A percentile compares a stretch with the other conserved stretches of the same genome.
Conservation (phyloP, 768 basidiomycete species). For the Coprinopsis marcescibilis region DNA sequence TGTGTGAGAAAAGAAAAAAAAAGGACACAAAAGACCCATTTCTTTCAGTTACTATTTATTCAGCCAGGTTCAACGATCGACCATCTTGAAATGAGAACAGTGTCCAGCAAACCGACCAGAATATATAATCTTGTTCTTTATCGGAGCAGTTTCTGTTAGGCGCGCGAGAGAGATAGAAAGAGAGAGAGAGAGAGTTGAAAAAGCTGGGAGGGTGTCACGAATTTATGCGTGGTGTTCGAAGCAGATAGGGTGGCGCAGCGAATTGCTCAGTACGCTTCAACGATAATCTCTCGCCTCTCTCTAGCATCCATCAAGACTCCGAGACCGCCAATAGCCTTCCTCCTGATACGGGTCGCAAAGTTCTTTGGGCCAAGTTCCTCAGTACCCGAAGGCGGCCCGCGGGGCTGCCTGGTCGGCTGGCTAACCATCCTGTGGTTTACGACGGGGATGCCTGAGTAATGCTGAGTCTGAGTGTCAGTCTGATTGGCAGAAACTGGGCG, state of each 20-base stretch:
- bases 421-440: conserved; percentile 56
- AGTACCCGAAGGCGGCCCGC: conserved; percentile 79
- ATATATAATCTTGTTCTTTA: conserved; percentile 21
- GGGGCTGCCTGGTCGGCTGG: conserved; percentile 78
- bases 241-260: not conserved
- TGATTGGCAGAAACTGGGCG: conserved; percentile 48
- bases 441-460: conserved; percentile 30
- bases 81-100: no score
- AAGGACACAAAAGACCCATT: conserved; percentile 2
- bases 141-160: conserved; percentile 8
- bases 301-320: conserved; percentile 76
- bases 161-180: conserved; percentile 8
- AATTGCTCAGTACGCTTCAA: conserved; percentile 57
- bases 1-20: conserved; percentile 13
- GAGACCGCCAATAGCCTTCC: conserved; percentile 78
- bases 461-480: conserved; percentile 34
- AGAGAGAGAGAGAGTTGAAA: not conserved
- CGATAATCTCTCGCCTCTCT: conserved; percentile 69
- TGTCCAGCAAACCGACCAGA: conserved; percentile 22
- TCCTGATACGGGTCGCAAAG: conserved; percentile 80
- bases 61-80: no score
- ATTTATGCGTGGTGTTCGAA: conserved; percentile 1
- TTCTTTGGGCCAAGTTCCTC: conserved; percentile 87
- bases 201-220: conserved; percentile 2
- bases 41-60: no score